Base-by-base conservation (phyloP, 2,329 filamentous ascomycete genomes). In the Colletotrichum cereale region DNA sequence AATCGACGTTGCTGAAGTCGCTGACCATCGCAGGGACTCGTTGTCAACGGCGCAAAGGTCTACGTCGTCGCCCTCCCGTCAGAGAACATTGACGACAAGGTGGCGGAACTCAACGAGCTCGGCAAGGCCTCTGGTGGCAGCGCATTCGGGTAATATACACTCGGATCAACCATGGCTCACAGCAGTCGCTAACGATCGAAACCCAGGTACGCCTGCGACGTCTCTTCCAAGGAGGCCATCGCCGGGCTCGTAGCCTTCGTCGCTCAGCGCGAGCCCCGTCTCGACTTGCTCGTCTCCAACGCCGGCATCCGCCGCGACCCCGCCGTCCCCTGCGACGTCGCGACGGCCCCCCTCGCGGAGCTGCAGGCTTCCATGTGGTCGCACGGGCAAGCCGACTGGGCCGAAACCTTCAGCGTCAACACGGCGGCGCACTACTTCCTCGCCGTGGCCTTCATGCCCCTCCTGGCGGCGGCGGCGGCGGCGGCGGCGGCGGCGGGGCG, bases 401-500 rank as follows among this genome's bases (percentile, higher is more conserved):
- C 79, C 0, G 78, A 81, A 42, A 84, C 84, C 0, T 87, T 87
- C 67, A 77, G 79, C 18, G 78, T 86, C 55, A 87, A 87, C 71
- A 84, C 83, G 0, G 85, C 84, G 5, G 84, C 85, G 1, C 85
- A 87, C 67, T 87, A 86, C 66, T 87, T 85, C 73, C 78, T 86
- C 12, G 80, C 81, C 0, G 84, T 87, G 2, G 84, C 85, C 1
- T 77, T 86, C 5, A 73, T 86, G 2, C 82, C 83, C 14, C 75
- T 87, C 3, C 77, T 87, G 1, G 80, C 77, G 0, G 80, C 81
- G 10, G 85, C 84, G 0, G 79, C 81, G 5, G 76, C n/a, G n/a
- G n/a, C n/a, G 1, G 80, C 77, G 0, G 80, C 81, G 10, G 85
- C 84, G 0, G 79, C 81, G 5, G 76, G 78, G 5, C 73, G 78